These are phyloP conservation scores for Nymphaea colorata DNA, from an alignment of 164 flowering plant species.

Conservation along the genomic window DNA sequence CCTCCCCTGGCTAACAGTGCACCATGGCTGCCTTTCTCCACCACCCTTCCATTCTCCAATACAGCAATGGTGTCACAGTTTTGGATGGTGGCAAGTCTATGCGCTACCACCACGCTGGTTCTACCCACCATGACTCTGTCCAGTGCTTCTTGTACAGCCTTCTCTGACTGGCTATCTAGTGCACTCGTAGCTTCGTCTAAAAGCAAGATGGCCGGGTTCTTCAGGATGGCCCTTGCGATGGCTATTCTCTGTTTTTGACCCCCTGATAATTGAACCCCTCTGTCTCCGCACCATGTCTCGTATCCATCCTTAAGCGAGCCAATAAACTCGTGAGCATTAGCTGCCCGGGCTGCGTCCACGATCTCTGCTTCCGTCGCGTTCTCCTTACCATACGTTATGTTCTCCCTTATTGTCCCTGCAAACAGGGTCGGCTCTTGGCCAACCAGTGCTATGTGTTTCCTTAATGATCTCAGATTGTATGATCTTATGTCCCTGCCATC, in stretches of 20 bases:
- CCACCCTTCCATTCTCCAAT: conserved; percentile 28
- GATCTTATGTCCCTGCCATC: conserved; percentile 25
- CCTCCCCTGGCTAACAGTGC: conserved; percentile 28
- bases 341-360: conserved; percentile 20
- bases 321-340: conserved; percentile 38
- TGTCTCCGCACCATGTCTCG: conserved; percentile 33
- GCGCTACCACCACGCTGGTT: conserved; percentile 40
- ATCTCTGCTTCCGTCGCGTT: conserved; percentile 20
- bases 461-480: conserved; percentile 20
- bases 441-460: conserved; percentile 33
- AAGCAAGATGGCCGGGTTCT: conserved; percentile 22
- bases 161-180: conserved; percentile 34
- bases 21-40: conserved; percentile 33
- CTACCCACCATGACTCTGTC: conserved; percentile 30
- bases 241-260: conserved; percentile 41
- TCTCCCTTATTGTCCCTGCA: conserved; percentile 26
- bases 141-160: conserved; percentile 30
- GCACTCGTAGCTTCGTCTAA: conserved; percentile 38
- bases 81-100: conserved; percentile 27
- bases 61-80: conserved; percentile 30
- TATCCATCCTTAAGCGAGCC: conserved; percentile 28
- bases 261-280: conserved; percentile 34
- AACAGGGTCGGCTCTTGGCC: conserved; percentile 38
- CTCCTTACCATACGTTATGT: conserved; percentile 25
- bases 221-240: conserved; percentile 32